Conservation (phyloP, 768 basidiomycete genomes). For the Phaeolepiota aurea region DNA sequence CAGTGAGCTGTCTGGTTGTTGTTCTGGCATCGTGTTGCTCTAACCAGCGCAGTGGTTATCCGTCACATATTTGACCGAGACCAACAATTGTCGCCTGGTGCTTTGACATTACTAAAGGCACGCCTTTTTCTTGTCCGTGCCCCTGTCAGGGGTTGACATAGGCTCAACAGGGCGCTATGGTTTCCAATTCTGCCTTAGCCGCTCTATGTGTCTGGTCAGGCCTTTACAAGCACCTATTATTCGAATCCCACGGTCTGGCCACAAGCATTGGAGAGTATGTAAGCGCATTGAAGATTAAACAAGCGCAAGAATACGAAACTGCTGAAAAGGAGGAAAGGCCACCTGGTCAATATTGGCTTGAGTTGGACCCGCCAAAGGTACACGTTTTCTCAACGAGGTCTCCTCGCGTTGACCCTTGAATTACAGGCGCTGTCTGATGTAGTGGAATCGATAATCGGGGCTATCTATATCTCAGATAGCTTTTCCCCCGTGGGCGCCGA, state of each 20-base stretch:
- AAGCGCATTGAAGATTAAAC: conserved; percentile 33
- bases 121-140: conserved; percentile 3
- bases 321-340: conserved; percentile 40
- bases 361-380: conserved; percentile 74
- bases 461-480: conserved; percentile 69
- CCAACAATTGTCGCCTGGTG: conserved; percentile 60
- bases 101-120: conserved; percentile 75
- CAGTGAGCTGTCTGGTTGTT: conserved; percentile 33
- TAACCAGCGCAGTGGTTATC: conserved; percentile 50
- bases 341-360: conserved; percentile 73
- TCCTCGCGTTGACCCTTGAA: conserved; percentile 2
- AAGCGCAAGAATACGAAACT: conserved; percentile 34
- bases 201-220: conserved; percentile 68
- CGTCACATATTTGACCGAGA: conserved; percentile 61
- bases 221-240: conserved; percentile 52
- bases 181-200: conserved; percentile 71
- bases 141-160: not conserved
- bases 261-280: conserved; percentile 46
- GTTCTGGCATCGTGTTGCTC: conserved; percentile 4
- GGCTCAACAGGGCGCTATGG: conserved; percentile 65
- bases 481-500: conserved; percentile 56
- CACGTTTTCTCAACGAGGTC: conserved; percentile 2
- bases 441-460: conserved; percentile 74
- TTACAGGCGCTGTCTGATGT: conserved; percentile 68
- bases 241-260: conserved; percentile 45